phyloP scores from a whole-genome alignment of 2,329 filamentous ascomycete genomes.

The Ploettnerulaceae sp. region DNA sequence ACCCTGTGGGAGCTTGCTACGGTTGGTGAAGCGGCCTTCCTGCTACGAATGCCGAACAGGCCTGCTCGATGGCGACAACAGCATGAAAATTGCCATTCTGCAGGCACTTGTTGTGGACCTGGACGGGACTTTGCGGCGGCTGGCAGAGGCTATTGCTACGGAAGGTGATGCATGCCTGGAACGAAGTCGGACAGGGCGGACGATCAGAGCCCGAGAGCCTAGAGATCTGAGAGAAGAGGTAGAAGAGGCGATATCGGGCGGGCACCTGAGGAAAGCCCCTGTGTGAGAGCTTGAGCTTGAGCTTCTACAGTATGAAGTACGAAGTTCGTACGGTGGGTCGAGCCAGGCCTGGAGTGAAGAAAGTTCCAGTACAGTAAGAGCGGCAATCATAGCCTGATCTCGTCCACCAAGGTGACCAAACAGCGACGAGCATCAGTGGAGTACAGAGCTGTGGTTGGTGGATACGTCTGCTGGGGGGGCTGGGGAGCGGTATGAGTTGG shows the following conservation, averaged over 20 bases:
- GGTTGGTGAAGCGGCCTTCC: conserved; percentile 2
- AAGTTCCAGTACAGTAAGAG: too few species aligned
- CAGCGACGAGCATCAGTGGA: conserved; percentile 3
- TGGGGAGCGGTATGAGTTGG: neutral
- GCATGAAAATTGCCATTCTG: neutral
- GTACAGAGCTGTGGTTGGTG: conserved; percentile 1
- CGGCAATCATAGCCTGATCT: conserved; percentile 3
- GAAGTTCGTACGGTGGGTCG: neutral
- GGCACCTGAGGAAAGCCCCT: neutral
- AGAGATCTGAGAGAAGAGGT: neutral
- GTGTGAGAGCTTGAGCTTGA: neutral
- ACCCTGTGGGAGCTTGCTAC: conserved; percentile 5
- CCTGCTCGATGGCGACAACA: neutral
- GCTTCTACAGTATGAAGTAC: too few species aligned
- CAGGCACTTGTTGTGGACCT: conserved; percentile 1
- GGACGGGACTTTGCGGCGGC: neutral
- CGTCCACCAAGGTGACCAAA: neutral
- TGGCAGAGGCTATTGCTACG: neutral
- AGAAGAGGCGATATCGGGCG: neutral
- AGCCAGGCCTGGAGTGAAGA: neutral
- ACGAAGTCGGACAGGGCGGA: conserved; percentile 1
- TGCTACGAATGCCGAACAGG: neutral
- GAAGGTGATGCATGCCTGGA: neutral
- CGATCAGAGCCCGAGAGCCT: neutral
- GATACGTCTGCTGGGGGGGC: neutral